These are phyloP conservation scores for Cucurbitaria berberidis DNA, from an alignment of 2,329 filamentous ascomycete genomes.

Conservation along the genomic window DNA sequence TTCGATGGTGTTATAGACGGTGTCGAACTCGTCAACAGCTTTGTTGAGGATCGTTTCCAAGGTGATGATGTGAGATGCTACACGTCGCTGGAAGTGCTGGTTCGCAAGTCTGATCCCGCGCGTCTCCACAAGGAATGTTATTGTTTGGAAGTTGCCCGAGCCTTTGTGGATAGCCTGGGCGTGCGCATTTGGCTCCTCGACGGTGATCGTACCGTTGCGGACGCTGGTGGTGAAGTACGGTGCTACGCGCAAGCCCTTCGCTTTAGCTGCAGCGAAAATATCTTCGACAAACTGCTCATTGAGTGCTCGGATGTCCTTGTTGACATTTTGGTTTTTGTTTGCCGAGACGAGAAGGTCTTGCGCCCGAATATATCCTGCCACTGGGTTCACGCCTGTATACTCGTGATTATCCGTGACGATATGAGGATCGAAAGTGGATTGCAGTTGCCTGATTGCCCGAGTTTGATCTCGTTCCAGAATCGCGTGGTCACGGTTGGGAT, in stretches of 20 bases:
- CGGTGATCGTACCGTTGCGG: slow-evolving; percentile 23
- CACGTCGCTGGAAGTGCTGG: slow-evolving; percentile 36
- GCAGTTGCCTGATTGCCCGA: slow-evolving; percentile 27
- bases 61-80: slow-evolving; percentile 28
- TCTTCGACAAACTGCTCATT: slow-evolving; percentile 33
- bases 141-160: slow-evolving; percentile 31
- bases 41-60: slow-evolving; percentile 33
- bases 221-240: slow-evolving; percentile 34
- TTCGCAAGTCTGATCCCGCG: slow-evolving; percentile 34
- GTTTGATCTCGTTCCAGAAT: slow-evolving; percentile 35
- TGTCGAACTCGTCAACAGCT: slow-evolving; percentile 24
- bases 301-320: slow-evolving; percentile 32
- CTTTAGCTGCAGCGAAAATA: slow-evolving; percentile 24
- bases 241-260: slow-evolving; percentile 23
- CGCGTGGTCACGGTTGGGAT: slow-evolving; percentile 38
- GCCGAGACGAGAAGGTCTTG: slow-evolving; percentile 35
- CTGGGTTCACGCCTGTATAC: slow-evolving; percentile 23
- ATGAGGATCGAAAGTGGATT: slow-evolving; percentile 32
- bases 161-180: slow-evolving; percentile 37
- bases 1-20: slow-evolving; percentile 28
- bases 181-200: slow-evolving; percentile 32
- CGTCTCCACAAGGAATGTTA: slow-evolving; percentile 36
- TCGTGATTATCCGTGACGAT: slow-evolving; percentile 38
- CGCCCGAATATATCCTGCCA: slow-evolving; percentile 26
- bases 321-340: slow-evolving; percentile 41